Percentiles rank a stretch among this genome's conserved stretches.
phyloP scores from a whole-genome alignment of 169 alveolate genomes.

The Plasmodium vinckei region DNA sequence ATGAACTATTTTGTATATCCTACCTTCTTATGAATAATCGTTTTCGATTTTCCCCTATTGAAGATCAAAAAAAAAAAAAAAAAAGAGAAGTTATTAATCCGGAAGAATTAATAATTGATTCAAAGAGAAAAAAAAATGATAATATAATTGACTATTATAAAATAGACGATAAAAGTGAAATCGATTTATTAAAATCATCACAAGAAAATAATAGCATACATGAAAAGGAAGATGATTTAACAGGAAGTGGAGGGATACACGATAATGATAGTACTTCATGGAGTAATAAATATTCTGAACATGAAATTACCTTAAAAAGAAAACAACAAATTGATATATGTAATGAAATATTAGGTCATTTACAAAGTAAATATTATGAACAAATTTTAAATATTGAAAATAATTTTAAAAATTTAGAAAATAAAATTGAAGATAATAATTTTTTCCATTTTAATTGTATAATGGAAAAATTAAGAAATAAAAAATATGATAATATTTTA shows the following conservation, averaged over 20 bases:
- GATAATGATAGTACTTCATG: not conserved
- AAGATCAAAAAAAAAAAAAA: constrained; percentile 41
- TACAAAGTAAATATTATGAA: constrained; percentile 21
- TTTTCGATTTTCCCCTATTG: constrained; percentile 38
- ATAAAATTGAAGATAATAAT: constrained; percentile 58
- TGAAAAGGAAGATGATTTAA: not conserved
- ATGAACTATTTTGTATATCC: constrained; percentile 12
- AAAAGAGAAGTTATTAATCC: constrained; percentile 24
- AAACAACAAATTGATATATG: constrained; percentile 25
- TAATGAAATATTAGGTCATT: constrained; percentile 33
- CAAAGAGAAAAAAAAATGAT: constrained; percentile 25
- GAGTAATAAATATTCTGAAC: not conserved
- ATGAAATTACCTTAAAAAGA: not conserved
- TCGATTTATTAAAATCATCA: not conserved
- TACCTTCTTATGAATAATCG: constrained; percentile 24
- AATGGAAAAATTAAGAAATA: constrained; percentile 39
- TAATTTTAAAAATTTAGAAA: constrained; percentile 59
- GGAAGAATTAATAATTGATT: constrained; percentile 10
- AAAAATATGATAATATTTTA: constrained; percentile 34
- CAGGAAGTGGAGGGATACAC: not conserved
- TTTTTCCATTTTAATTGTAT: constrained; percentile 53
- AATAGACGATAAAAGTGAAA: not conserved
- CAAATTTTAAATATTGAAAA: constrained; percentile 52
- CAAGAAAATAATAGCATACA: not conserved
- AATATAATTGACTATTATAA: not conserved